A percentile compares a stretch with the other conserved stretches of the same genome.
phyloP scores from a whole-genome alignment of 2,329 filamentous ascomycete species.

The Grosmannia penicillata region DNA sequence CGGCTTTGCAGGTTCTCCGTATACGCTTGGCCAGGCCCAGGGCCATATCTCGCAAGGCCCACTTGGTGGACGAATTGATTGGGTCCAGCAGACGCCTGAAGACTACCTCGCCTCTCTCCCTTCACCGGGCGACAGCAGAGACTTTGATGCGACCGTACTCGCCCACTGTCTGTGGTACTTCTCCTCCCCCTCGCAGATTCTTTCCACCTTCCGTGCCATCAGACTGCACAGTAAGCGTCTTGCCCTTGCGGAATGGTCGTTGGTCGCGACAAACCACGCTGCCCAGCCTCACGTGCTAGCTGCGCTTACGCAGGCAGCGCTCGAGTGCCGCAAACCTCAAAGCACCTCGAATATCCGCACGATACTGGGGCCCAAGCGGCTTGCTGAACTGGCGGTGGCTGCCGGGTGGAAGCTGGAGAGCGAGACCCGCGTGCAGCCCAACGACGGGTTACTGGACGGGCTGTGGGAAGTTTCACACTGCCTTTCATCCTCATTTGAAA shows the following conservation, averaged over 20 bases:
- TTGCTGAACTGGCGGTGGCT: conserved; percentile 20
- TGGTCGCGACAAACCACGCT: conserved; percentile 22
- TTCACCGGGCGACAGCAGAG: not conserved
- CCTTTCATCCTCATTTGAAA: conserved; percentile 16
- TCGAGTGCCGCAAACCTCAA: conserved; percentile 24
- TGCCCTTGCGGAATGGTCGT: conserved; percentile 30
- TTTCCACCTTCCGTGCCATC: conserved; percentile 21
- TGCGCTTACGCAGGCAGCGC: conserved; percentile 25
- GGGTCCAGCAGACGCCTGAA: conserved; percentile 22
- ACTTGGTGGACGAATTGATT: conserved; percentile 27
- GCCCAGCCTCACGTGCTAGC: conserved; percentile 35
- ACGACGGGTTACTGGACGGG: conserved; percentile 26
- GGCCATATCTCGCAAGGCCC: conserved; percentile 22
- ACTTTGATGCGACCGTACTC: conserved; percentile 27
- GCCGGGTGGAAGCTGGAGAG: conserved; percentile 22
- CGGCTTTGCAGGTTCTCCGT: conserved; percentile 17
- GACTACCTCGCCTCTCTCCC: conserved; percentile 17
- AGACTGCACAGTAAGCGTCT: conserved; percentile 19
- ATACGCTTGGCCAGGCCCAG: conserved; percentile 34
- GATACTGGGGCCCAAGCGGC: conserved; percentile 24
- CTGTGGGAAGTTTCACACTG: conserved; percentile 27
- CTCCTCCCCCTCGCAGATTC: conserved; percentile 19
- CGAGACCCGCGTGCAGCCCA: conserved; percentile 21
- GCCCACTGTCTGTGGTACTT: conserved; percentile 42
- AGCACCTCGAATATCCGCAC: conserved; percentile 32